Evolutionary conservation across 192 early-diverging fungal genomes (phyloP), one percentile per base, ranked within the genome.

Genomic region (Rhizoclosmatium sp.): DNA sequence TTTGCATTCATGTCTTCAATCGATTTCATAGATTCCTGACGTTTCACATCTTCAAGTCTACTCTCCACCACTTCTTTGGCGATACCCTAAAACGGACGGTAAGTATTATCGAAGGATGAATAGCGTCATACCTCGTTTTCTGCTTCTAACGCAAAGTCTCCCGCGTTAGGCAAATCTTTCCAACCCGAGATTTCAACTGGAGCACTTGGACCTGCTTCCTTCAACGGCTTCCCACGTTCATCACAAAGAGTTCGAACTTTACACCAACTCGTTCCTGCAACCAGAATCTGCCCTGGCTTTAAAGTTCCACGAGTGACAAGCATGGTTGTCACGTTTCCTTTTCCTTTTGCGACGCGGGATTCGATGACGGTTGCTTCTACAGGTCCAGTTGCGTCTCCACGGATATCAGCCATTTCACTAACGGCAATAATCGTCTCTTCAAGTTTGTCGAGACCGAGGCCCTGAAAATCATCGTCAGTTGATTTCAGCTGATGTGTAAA

Each of bases 261-360:
- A 84, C 95, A 95, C 92, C 93, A 95, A 0, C 92, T 86, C 4
- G 87, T 90, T 2, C 97, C 97, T 0, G 96, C 95, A 16, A 97
- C 95, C 44, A 99, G 83, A 21, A 93, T 80, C 48, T 88, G 88
- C 7, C 96, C 96, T 3, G 91, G 82, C 12, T 83, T 85, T 44
- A 99, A 88, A 7, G 93, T 95, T n/a, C 97, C 97, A 45, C 94
- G 93, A 80, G 92, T 91, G 49, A 99, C 93, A 64, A 99, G 85
- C 4, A 97, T 87, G 0, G 97, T 95, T 0, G 96, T 94, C 2
- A 95, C 92, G 61, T 91, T 94, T 12, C 88, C 97, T 45, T 90
- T 88, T 3, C 95, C 95, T 80, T 92, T 93, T 72, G 93, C 94
- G 39, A 97, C 80, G 80, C 94, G 91, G 3, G 95, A 94, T 83